phyloP scores from a whole-genome alignment of 768 basidiomycete species.

The Leccinum subgranulosum region DNA sequence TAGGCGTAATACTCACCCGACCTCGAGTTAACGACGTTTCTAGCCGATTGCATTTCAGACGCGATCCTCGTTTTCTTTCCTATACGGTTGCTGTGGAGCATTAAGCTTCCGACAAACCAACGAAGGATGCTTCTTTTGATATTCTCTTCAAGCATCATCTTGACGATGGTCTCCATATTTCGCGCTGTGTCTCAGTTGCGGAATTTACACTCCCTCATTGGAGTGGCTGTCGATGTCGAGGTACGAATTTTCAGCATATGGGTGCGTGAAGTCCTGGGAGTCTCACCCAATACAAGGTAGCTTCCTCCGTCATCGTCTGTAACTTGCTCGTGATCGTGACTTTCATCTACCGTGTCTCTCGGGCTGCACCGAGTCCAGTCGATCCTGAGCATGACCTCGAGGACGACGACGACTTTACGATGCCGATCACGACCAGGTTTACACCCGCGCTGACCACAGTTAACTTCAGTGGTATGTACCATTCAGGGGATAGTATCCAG shows the following conservation, averaged over 20 bases:
- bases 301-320: slow-evolving; percentile 16
- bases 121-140: slow-evolving; percentile 13
- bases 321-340: slow-evolving; percentile 21
- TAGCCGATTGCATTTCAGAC: slow-evolving; percentile 25
- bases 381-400: neutral
- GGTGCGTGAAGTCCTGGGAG: neutral
- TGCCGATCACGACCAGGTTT: neutral
- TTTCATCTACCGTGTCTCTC: slow-evolving; percentile 13
- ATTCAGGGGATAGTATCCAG: neutral
- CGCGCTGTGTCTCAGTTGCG: slow-evolving; percentile 14
- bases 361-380: neutral
- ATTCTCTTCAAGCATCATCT: slow-evolving; percentile 11
- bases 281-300: slow-evolving; percentile 10
- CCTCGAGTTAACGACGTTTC: neutral
- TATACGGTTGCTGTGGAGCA: slow-evolving; percentile 5
- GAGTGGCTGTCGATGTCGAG: slow-evolving; percentile 13
- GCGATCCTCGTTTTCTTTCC: slow-evolving; percentile 12
- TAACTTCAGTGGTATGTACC: neutral
- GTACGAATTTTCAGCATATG: neutral
- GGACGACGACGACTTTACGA: slow-evolving; percentile 10
- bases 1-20: neutral
- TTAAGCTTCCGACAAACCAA: slow-evolving; percentile 13
- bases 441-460: slow-evolving; percentile 14
- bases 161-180: slow-evolving; percentile 10
- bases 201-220: slow-evolving; percentile 1